Base-by-base conservation (phyloP, 2,329 filamentous ascomycete species). In the Pestalotiopsis sp. region DNA sequence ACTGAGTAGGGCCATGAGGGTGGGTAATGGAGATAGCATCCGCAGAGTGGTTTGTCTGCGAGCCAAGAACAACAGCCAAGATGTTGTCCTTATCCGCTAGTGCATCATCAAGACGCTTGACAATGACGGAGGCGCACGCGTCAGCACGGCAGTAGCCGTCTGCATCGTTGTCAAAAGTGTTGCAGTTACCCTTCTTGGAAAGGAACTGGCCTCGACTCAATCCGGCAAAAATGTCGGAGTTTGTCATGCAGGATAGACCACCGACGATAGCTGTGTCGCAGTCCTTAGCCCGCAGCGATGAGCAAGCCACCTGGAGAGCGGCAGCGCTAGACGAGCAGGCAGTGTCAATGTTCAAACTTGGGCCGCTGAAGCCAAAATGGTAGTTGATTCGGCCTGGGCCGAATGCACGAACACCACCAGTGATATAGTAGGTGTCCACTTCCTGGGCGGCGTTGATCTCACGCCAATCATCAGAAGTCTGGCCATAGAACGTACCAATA, bases 81-180 rank as follows among this genome's bases (percentile, higher is more conserved):
- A 87, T 90, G 85, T 76, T 90, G 88, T 96, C 93, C 68, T 92
- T 90, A 73, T 96, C 92, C 0, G 88, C 87, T 64, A 92, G 78
- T 1, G 93, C 93, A 78, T 95, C 93, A 66, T 93, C 90, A 1
- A 94, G 87, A 40, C 93, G 86, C 84, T 97, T 97, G 61, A 96
- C 81, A 24, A 96, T 85, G 62, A 96, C 85, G 0, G 91, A 90
- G 1, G 89, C 92, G 69, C 91, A 91, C 20, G 88, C 90, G 73
- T 96, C 93, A 66, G 89, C 92, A 76, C 93, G 89, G 80, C 92
- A 95, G 79, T 96, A 95, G 1, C 93, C 93, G 78, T 94, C 92
- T 2, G 93, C 93, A 48, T 86, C 88, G 70, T 93, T 90, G 77
- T 95, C 92, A 75, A 93, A 96, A 0, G 92, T 93, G 75, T 93